These are phyloP conservation scores for Teunomyces atbi DNA, from an alignment of 805 yeast genomes.

Conservation along the genomic window DNA sequence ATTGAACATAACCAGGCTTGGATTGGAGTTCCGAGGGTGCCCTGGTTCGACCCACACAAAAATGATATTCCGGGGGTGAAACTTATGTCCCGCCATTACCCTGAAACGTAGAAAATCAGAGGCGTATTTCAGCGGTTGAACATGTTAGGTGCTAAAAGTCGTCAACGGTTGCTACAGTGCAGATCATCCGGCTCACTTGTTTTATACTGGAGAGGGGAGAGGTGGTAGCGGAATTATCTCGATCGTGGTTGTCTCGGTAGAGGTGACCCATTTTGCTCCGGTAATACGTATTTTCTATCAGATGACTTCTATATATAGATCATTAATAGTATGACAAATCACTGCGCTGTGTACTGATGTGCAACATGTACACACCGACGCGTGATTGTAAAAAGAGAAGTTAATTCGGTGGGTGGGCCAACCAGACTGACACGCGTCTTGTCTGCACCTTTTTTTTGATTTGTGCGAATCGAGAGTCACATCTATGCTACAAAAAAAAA, in stretches of 20 bases:
- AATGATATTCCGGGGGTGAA: not conserved
- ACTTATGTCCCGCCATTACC: not conserved
- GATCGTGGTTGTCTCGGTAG: not conserved
- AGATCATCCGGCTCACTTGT: not conserved
- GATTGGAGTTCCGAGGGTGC: slow-evolving; percentile 2
- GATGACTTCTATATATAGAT: not conserved
- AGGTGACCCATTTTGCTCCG: not conserved
- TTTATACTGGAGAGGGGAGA: not conserved
- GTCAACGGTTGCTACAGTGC: not conserved
- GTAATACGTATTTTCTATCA: not conserved
- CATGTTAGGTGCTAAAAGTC: not conserved
- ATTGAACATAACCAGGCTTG: slow-evolving; percentile 2
- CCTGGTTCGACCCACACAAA: not conserved
- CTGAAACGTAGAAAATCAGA: not conserved
- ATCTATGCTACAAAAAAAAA: not conserved
- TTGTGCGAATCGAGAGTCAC: not conserved
- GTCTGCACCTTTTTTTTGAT: not conserved
- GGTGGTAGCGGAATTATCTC: not conserved
- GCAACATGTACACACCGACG: not conserved
- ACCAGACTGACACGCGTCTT: slow-evolving; percentile 1
- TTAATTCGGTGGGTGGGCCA: slow-evolving; percentile 3
- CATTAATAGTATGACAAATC: not conserved
- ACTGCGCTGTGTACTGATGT: not conserved
- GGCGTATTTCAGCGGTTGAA: not conserved
- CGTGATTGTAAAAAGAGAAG: not conserved